These are phyloP conservation scores for Mortierella hygrophila DNA, from an alignment of 192 early-diverging fungal species.

Conservation along the genomic window DNA sequence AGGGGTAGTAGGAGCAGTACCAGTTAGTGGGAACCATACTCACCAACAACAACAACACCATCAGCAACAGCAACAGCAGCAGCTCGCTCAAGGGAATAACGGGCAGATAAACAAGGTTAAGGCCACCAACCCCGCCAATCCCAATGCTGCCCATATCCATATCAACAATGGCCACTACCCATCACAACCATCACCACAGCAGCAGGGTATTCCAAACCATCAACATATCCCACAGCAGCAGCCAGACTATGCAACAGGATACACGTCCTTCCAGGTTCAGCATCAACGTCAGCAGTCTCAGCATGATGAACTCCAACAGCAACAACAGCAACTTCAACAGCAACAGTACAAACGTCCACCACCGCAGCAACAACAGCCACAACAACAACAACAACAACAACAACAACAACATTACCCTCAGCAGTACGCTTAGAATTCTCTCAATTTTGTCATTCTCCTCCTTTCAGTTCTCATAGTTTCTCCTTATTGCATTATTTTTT, in stretches of 20 bases:
- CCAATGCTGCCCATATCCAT: neutral
- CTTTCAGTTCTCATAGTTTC: neutral
- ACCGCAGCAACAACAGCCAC: slow-evolving; percentile 14
- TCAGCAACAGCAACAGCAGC: neutral
- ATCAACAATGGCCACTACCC: slow-evolving; percentile 12
- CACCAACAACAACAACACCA: neutral
- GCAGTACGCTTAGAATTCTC: neutral
- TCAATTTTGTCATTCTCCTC: neutral
- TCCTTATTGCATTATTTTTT: neutral
- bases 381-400: slow-evolving; percentile 25
- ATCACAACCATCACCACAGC: neutral
- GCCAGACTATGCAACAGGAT: neutral
- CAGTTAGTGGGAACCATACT: neutral
- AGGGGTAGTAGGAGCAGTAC: neutral
- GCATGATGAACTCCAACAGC: slow-evolving; percentile 10
- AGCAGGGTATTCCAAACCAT: slow-evolving; percentile 6
- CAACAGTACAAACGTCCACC: slow-evolving; percentile 16
- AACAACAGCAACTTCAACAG: slow-evolving; percentile 4
- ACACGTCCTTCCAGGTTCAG: neutral
- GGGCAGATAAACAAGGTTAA: neutral
- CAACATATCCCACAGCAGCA: slow-evolving; percentile 6
- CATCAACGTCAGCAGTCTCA: slow-evolving; percentile 15
- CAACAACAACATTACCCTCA: slow-evolving; percentile 14
- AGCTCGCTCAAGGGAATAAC: neutral
- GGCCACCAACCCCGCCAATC: neutral